Evolutionary conservation across 768 basidiomycete species (phyloP).

Genomic region (Leccinellum rugosiceps): DNA sequence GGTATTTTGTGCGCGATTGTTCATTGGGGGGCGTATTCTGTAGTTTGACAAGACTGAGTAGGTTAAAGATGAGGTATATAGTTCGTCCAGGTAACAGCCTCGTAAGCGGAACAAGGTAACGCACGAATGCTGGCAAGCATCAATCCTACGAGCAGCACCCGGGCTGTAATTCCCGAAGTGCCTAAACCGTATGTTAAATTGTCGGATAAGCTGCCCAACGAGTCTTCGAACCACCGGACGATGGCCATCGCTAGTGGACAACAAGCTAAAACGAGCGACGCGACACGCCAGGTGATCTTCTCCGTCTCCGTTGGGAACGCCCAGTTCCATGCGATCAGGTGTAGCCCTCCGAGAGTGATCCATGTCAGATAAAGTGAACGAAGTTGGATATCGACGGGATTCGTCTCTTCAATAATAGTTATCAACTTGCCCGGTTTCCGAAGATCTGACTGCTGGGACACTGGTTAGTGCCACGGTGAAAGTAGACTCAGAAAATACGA

Average conservation of each 20-base stretch:
- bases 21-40: background rate
- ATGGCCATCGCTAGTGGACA: background rate
- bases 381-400: background rate
- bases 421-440: background rate
- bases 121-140: conserved; percentile 1
- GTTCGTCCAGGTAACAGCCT: background rate
- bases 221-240: background rate
- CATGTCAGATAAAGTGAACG: background rate
- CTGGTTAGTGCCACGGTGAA: background rate
- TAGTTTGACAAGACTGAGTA: background rate
- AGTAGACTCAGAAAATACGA: too few species aligned
- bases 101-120: background rate
- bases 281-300: background rate
- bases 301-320: background rate
- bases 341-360: background rate
- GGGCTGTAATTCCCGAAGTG: background rate
- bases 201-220: background rate
- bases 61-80: conserved; percentile 3
- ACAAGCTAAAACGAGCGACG: background rate
- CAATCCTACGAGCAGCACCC: background rate
- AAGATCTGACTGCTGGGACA: background rate
- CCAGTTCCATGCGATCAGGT: conserved; percentile 4
- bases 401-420: background rate
- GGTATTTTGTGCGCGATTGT: background rate
- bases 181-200: background rate